phyloP scores from a whole-genome alignment of 2,329 filamentous ascomycete species.

The Trichoderma harzianum region DNA sequence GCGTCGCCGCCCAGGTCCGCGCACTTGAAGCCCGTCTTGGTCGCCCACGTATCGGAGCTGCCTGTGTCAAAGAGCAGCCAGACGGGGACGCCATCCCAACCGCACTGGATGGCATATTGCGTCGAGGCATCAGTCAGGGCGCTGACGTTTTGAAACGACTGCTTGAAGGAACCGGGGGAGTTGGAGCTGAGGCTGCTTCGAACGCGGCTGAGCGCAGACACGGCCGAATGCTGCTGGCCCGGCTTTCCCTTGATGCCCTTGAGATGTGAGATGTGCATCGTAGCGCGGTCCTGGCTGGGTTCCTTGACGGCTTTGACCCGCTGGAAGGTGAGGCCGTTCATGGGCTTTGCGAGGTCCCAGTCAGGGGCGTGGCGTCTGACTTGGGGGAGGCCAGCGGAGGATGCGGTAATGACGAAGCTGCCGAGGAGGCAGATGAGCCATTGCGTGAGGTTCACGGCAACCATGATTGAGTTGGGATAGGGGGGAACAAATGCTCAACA shows the following conservation, averaged over 20 bases:
- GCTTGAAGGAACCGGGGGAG: constrained; percentile 21
- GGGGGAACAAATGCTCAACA: neutral
- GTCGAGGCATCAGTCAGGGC: constrained; percentile 39
- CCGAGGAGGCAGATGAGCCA: constrained; percentile 17
- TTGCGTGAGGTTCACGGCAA: neutral
- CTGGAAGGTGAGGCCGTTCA: constrained; percentile 40
- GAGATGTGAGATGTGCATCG: constrained; percentile 34
- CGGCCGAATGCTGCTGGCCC: constrained; percentile 26
- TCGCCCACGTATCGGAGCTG: constrained; percentile 51
- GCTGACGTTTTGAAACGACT: constrained; percentile 37
- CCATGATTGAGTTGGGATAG: neutral
- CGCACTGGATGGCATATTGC: constrained; percentile 41
- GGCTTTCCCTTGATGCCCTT: constrained; percentile 27
- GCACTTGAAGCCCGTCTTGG: constrained; percentile 41
- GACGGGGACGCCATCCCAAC: constrained; percentile 37
- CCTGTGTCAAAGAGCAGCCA: constrained; percentile 49
- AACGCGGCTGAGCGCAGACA: constrained; percentile 30
- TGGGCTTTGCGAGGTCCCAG: constrained; percentile 35
- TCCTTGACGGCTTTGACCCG: constrained; percentile 29
- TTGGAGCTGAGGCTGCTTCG: constrained; percentile 21
- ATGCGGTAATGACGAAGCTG: neutral
- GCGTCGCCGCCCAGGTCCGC: constrained; percentile 33
- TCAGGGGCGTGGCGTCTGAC: constrained; percentile 14
- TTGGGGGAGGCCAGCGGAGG: neutral
- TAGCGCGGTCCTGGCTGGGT: constrained; percentile 29